Evolutionary conservation across 1,139 yeast species (phyloP).

Genomic region (Geotrichum australiense): DNA sequence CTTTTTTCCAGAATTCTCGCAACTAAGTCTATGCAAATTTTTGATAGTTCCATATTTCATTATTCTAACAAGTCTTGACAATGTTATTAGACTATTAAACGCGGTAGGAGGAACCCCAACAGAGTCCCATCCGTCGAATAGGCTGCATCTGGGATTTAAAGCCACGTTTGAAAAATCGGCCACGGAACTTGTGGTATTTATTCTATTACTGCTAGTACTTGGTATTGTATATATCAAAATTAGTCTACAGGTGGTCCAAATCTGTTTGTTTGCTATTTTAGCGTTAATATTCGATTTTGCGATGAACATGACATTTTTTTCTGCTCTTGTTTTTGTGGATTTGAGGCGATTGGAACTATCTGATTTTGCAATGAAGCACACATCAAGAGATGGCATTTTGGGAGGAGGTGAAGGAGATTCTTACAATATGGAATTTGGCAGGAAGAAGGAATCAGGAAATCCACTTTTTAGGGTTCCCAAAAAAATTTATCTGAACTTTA

Average conservation of each 20-base stretch:
- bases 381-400: too few relatives aligned
- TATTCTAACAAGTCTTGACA: constrained; percentile 40
- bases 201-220: constrained; percentile 27
- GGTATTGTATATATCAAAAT: constrained; percentile 14
- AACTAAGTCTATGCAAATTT: constrained; percentile 23
- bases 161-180: constrained; percentile 34
- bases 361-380: too few relatives aligned
- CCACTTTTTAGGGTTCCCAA: constrained; percentile 10
- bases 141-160: constrained; percentile 35
- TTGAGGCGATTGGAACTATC: constrained; percentile 54
- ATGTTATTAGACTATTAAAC: constrained; percentile 40
- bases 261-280: constrained; percentile 38
- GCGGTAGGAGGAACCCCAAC: constrained; percentile 39
- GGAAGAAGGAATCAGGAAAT: background rate
- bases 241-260: constrained; percentile 29
- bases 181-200: constrained; percentile 25
- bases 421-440: too few relatives aligned
- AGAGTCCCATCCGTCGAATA: constrained; percentile 37
- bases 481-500: constrained; percentile 9
- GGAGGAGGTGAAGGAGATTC: too few relatives aligned
- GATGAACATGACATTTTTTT: constrained; percentile 55
- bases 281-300: constrained; percentile 50
- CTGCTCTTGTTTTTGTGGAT: constrained; percentile 62
- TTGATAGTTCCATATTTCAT: constrained; percentile 38
- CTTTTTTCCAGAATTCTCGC: constrained; percentile 29